Conservation (phyloP, 768 basidiomycete species). For the Ramaria rubella region DNA sequence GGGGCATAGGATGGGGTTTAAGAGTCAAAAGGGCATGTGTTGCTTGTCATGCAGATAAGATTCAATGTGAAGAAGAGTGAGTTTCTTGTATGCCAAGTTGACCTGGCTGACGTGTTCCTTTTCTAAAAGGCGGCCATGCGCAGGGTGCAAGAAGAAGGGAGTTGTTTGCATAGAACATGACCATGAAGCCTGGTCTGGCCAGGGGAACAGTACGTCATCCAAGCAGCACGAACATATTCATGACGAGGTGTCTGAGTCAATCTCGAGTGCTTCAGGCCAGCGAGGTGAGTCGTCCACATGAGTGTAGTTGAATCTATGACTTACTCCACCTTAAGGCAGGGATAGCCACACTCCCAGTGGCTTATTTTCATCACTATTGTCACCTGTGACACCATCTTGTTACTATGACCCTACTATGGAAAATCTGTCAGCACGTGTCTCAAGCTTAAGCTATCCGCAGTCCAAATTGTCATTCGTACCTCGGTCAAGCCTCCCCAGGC, state of each 20-base stretch:
- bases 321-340: not conserved
- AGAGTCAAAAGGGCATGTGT: slow-evolving; percentile 44
- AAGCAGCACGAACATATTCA: not conserved
- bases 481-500: too few species aligned
- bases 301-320: not conserved
- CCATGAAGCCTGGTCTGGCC: not conserved
- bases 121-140: not conserved
- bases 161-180: not conserved
- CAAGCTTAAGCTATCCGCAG: too few species aligned
- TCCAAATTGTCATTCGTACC: too few species aligned
- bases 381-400: too few species aligned
- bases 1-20: slow-evolving; percentile 48
- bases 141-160: slow-evolving; percentile 2
- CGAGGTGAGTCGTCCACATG: not conserved
- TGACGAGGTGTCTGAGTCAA: not conserved
- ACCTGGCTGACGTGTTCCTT: not conserved
- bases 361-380: too few species aligned
- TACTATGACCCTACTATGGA: too few species aligned
- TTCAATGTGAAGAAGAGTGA: slow-evolving; percentile 6
- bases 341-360: too few species aligned
- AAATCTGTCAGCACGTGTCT: too few species aligned
- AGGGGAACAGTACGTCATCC: not conserved
- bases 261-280: not conserved
- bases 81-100: not conserved
- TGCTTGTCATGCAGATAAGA: slow-evolving; percentile 4